Evolutionary conservation across 2,329 filamentous ascomycete genomes (phyloP).

Genomic region (Plectosphaerella sp.): DNA sequence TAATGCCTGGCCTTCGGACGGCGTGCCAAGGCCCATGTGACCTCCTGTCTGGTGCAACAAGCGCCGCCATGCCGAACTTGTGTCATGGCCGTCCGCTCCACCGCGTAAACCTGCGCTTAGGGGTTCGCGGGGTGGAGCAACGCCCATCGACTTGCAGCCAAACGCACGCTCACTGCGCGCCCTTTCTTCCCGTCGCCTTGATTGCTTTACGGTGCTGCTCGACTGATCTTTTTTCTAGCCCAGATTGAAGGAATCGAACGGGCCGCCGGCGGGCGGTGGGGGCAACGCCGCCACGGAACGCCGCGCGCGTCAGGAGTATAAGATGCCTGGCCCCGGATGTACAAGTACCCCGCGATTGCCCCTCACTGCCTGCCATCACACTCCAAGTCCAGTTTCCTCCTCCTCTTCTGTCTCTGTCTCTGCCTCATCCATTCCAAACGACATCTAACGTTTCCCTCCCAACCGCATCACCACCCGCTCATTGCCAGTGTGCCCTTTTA

Average conservation of each 20-base stretch:
- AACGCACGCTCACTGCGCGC: not conserved
- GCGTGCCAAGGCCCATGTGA: slow-evolving; percentile 13
- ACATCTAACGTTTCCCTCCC: slow-evolving; percentile 6
- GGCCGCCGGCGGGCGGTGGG: not conserved
- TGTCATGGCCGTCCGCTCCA: slow-evolving; percentile 13
- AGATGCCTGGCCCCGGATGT: not conserved
- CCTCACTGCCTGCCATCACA: slow-evolving; percentile 7
- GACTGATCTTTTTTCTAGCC: not conserved
- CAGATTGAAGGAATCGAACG: no score
- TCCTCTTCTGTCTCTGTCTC: not conserved
- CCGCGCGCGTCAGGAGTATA: not conserved
- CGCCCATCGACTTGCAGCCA: not conserved
- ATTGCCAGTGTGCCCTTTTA: slow-evolving; percentile 5
- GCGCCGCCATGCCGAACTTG: not conserved
- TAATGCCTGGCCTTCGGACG: not conserved
- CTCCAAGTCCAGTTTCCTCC: slow-evolving; percentile 4
- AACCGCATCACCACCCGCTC: slow-evolving; percentile 4
- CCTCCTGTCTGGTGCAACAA: slow-evolving; percentile 18
- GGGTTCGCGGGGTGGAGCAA: slow-evolving; percentile 6
- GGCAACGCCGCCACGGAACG: not conserved
- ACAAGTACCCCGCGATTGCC: slow-evolving; percentile 12
- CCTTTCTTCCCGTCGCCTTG: not conserved
- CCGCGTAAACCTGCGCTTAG: slow-evolving; percentile 18
- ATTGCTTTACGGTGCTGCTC: not conserved
- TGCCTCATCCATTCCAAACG: slow-evolving; percentile 5